Evolutionary conservation across 2,329 filamentous ascomycete genomes (phyloP).

Genomic region (Mycosphaerelloides madeirae): DNA sequence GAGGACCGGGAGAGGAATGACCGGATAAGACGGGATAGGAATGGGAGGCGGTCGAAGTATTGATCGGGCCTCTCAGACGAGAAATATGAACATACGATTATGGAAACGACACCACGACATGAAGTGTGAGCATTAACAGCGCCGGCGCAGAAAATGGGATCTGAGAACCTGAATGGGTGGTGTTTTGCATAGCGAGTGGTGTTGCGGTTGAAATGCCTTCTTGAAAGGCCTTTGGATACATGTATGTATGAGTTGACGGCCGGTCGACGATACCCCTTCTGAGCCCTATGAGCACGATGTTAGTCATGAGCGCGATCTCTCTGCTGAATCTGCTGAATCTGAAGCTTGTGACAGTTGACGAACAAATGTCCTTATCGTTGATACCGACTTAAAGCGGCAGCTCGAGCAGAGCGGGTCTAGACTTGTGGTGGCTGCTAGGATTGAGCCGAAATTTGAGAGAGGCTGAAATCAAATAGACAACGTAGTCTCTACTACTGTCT

Average conservation of each 20-base stretch:
- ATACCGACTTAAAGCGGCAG: no score
- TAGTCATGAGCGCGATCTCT: neutral
- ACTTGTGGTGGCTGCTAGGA: no score
- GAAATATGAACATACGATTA: neutral
- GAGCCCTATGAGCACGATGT: neutral
- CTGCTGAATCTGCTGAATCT: no score
- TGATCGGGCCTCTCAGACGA: constrained; percentile 1
- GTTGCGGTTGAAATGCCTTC: neutral
- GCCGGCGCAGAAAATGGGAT: constrained; percentile 1
- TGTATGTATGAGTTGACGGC: no score
- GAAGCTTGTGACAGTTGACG: no score
- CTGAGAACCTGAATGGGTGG: neutral
- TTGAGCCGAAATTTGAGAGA: no score
- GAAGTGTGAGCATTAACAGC: constrained; percentile 4
- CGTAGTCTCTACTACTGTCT: no score
- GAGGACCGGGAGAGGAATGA: constrained; percentile 18
- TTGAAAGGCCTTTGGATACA: neutral
- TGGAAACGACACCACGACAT: neutral
- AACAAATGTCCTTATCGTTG: no score
- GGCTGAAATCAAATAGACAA: no score
- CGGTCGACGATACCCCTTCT: no score
- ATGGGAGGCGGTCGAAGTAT: constrained; percentile 11
- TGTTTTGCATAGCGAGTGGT: constrained; percentile 9
- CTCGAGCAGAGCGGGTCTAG: no score
- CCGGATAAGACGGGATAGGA: constrained; percentile 2